Conservation (phyloP, 345 rosid species). For the Citrus maxima region DNA sequence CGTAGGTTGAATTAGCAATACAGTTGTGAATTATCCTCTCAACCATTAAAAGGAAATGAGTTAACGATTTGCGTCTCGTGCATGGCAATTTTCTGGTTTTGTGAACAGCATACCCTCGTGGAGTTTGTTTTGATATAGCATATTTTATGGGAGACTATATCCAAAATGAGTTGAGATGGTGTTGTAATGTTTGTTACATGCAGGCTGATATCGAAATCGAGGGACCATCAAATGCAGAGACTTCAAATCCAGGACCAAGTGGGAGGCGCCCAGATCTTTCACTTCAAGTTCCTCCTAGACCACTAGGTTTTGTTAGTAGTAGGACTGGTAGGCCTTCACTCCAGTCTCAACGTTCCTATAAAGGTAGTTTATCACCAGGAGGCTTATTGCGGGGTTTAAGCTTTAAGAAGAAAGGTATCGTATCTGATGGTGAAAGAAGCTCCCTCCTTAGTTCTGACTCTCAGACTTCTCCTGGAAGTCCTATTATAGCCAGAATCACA, state of each 20-base stretch:
- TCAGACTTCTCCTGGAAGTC: constrained; percentile 43
- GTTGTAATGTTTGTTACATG: constrained; percentile 17
- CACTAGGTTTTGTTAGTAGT: constrained; percentile 45
- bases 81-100: not conserved
- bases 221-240: constrained; percentile 37
- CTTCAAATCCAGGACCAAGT: constrained; percentile 40
- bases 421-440: constrained; percentile 61
- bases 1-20: not conserved
- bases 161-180: constrained; percentile 1
- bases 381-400: constrained; percentile 66
- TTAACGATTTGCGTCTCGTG: not conserved
- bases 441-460: constrained; percentile 54
- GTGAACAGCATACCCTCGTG: not conserved
- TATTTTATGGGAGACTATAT: not conserved
- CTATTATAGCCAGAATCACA: constrained; percentile 33
- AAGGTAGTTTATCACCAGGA: constrained; percentile 57
- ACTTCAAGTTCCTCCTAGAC: constrained; percentile 68
- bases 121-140: not conserved
- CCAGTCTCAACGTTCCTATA: constrained; percentile 49
- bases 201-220: constrained; percentile 40
- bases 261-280: constrained; percentile 64
- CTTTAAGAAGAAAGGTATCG: constrained; percentile 57
- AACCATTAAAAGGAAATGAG: not conserved
- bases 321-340: constrained; percentile 49
- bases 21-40: not conserved